Evolutionary conservation across 805 yeast species (phyloP), one percentile per base, ranked within the genome.

Genomic region (Limtongia smithiae): DNA sequence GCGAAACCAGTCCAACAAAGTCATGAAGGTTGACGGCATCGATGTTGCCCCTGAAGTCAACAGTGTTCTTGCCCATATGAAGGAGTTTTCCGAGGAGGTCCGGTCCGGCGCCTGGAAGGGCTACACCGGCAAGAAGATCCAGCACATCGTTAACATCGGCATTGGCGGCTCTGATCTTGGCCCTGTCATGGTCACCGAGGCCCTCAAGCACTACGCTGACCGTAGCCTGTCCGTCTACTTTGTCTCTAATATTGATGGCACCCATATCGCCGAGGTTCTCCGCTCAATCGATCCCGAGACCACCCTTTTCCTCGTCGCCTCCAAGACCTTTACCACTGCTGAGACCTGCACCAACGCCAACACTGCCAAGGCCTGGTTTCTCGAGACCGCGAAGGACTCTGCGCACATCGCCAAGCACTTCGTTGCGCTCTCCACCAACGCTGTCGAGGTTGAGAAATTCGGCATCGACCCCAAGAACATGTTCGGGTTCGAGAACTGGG

Each of bases 401-500:
- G 68, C 77, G 41, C 81, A 83, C 71, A 86, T 93, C 66, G 96
- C 97, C 53, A 90, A 91, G 78, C 98, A 93, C 77, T 93, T 93
- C 67, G 98, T 83, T 63, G 98, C 98, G 50, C 77, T 93, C 60
- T 87, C 96, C 55, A 93, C 98, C 57, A 93, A 93, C 70, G 94
- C 87, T 54, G 72, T 71, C 44, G 97, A 85, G 71, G 99, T 93
- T 58, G 77, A 83, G 64, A 85, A 87, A 74, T 93, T 93, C 65
- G 99, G 99, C 66, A 93, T 93, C 62, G 97, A 93, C 75, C 81
- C 96, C 68, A 84, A 81, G 70, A 93, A 93, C 78, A 93, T 93
- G 99, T 93, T 93, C 72, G 97, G 95, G 58, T 93, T 93, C 65
- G 96, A 90, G 71, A 83, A 75, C 74, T 93, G 98, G 98, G 99